A percentile compares a stretch with the other conserved stretches of the same genome.
Evolutionary conservation across 2,329 filamentous ascomycete species (phyloP).

Genomic region (Cadophora sp.): DNA sequence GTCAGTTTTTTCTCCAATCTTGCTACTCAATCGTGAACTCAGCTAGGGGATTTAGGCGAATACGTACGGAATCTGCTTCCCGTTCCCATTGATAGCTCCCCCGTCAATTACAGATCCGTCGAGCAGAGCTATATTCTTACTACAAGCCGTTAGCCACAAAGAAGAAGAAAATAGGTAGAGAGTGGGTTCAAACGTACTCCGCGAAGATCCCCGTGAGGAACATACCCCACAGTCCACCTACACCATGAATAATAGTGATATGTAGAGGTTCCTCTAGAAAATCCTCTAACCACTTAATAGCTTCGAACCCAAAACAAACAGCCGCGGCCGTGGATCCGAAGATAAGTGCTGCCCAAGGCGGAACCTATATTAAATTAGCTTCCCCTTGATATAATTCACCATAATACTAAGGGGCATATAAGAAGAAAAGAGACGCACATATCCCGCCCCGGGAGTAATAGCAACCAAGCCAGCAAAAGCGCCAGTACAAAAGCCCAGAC

Average conservation of each 20-base stretch:
- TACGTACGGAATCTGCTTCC: slow-evolving; percentile 75
- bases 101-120: slow-evolving; percentile 73
- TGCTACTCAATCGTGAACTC: no score
- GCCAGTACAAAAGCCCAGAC: slow-evolving; percentile 88
- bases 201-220: slow-evolving; percentile 81
- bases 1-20: no score
- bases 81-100: slow-evolving; percentile 82
- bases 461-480: slow-evolving; percentile 84
- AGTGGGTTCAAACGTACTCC: slow-evolving; percentile 56
- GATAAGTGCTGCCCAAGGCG: slow-evolving; percentile 68
- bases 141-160: slow-evolving; percentile 64
- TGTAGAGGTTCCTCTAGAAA: slow-evolving; percentile 76
- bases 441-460: slow-evolving; percentile 85
- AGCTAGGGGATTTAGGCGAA: no score
- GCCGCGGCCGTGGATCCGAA: slow-evolving; percentile 16
- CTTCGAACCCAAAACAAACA: slow-evolving; percentile 60
- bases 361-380: slow-evolving; percentile 8
- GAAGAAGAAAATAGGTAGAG: neutral
- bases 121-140: slow-evolving; percentile 54
- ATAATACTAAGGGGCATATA: neutral
- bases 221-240: slow-evolving; percentile 79
- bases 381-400: no score
- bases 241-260: slow-evolving; percentile 81
- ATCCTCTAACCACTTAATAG: slow-evolving; percentile 9
- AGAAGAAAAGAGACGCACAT: slow-evolving; percentile 61